A percentile compares a stretch with the other conserved stretches of the same genome.
phyloP scores from a whole-genome alignment of 2,329 filamentous ascomycete species.

The Chlorencoelia australis region DNA sequence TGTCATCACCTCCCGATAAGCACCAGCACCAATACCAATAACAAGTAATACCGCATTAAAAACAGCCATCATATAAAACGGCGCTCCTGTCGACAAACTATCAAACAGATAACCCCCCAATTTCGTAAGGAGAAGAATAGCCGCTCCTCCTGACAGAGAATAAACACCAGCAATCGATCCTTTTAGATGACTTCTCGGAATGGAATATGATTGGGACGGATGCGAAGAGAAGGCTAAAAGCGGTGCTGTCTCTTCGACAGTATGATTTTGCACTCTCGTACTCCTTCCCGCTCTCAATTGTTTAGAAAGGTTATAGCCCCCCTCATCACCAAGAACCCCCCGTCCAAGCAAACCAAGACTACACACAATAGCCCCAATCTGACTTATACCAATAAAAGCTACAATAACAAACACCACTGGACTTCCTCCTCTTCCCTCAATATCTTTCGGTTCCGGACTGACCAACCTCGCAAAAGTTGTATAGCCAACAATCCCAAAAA shows the following conservation, averaged over 20 bases:
- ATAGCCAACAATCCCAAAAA: constrained; percentile 72
- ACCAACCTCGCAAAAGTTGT: constrained; percentile 61
- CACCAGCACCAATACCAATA: constrained; percentile 26
- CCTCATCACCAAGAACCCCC: constrained; percentile 53
- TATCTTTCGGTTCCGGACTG: constrained; percentile 62
- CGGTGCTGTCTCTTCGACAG: constrained; percentile 17
- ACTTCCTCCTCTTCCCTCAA: constrained; percentile 55
- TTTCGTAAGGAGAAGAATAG: constrained; percentile 87
- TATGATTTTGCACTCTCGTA: constrained; percentile 1
- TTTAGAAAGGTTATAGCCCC: constrained; percentile 24
- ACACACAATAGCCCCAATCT: constrained; percentile 94
- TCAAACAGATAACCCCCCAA: constrained; percentile 83
- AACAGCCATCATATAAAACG: constrained; percentile 87
- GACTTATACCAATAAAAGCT: constrained; percentile 75
- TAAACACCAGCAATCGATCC: constrained; percentile 94
- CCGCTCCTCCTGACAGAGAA: constrained; percentile 78
- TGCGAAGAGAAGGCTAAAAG: constrained; percentile 22
- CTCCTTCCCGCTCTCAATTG: constrained; percentile 16
- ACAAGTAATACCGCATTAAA: constrained; percentile 71
- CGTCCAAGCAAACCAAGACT: constrained; percentile 80
- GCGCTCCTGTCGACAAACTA: constrained; percentile 58
- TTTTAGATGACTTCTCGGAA: constrained; percentile 48
- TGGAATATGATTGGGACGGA: constrained; percentile 7
- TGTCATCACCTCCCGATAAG: constrained; percentile 20
- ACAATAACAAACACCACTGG: constrained; percentile 66